Base-by-base conservation (phyloP, 768 basidiomycete species). In the Pulveroboletus sp. region DNA sequence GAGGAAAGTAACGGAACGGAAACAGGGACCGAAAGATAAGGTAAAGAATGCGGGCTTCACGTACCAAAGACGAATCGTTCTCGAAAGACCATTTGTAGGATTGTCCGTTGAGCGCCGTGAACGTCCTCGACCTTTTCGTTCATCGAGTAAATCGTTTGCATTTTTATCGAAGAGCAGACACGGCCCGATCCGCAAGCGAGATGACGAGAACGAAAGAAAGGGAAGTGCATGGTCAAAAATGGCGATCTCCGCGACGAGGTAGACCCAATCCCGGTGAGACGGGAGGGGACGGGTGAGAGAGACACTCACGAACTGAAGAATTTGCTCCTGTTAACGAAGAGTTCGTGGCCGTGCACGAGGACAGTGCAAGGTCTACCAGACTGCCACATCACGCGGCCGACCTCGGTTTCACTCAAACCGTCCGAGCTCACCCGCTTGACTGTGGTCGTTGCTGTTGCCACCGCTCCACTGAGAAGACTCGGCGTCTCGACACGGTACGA, bases 11-110 rank as follows among this genome's bases (percentile, higher is more conserved):
- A 3, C 29, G 23, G 29, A 17, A 13, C 19, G 5, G 22, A 17
- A n/a, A n/a, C n/a, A n/a, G n/a, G n/a, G n/a, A n/a, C n/a, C n/a
- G n/a, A n/a, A n/a, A n/a, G n/a, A n/a, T n/a, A n/a, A n/a, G n/a
- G n/a, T n/a, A n/a, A n/a, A n/a, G n/a, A n/a, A n/a, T n/a, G 27
- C 8, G 32, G 23, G 39, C 31, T 29, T 6, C 17, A 56, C 56
- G 47, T 47, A 69, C 65, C 61, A 69, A 42, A 35, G 61, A 61
- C 1, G 66, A 54, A 27, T 67, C 65, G 7, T 68, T 68, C 24
- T 63, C 61, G 34, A 69, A 67, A 17, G 65, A 60, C 66, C 66
- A 67, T 50, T 67, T 67, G 48, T 67, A 67, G 6, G 66, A 63
- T 36, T 67, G 63, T 16, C 65, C 66, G 39, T 67, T 67, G 56